Conservation (phyloP, 495 filamentous ascomycete species). For the Penicillium atrosanguineum region DNA sequence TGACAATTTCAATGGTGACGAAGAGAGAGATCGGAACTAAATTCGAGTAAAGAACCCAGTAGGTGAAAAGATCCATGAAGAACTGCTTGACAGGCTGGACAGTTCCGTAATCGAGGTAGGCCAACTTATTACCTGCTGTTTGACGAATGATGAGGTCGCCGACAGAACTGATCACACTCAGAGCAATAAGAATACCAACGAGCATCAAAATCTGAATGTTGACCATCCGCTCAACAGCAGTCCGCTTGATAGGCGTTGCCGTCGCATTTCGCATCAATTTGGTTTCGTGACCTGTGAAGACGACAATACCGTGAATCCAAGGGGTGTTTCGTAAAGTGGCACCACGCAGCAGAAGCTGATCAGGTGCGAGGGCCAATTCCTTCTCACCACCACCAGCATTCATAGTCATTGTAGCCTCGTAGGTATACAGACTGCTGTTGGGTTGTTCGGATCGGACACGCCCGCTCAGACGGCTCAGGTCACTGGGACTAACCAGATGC, state of each 20-base stretch:
- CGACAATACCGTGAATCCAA: slow-evolving; percentile 95
- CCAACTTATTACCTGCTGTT: slow-evolving; percentile 55
- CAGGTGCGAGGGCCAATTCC: slow-evolving; percentile 77
- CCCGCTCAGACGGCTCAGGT: slow-evolving; percentile 83
- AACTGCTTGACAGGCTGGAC: slow-evolving; percentile 72
- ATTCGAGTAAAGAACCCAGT: slow-evolving; percentile 98
- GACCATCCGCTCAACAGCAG: slow-evolving; percentile 87
- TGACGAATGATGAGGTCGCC: slow-evolving; percentile 82
- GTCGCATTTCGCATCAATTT: slow-evolving; percentile 99
- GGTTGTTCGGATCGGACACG: slow-evolving; percentile 92
- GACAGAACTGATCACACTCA: slow-evolving; percentile 85
- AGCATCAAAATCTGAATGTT: slow-evolving; percentile 92
- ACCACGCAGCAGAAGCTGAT: slow-evolving; percentile 85
- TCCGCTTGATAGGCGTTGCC: slow-evolving; percentile 95
- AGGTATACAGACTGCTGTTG: slow-evolving; percentile 98
- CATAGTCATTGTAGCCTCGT: slow-evolving; percentile 94
- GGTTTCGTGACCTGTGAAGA: slow-evolving; percentile 98
- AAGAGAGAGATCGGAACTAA: slow-evolving; percentile 96
- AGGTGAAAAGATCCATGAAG: slow-evolving; percentile 92
- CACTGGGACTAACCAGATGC: slow-evolving; percentile 78
- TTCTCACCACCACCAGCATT: slow-evolving; percentile 93
- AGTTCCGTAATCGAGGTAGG: slow-evolving; percentile 66
- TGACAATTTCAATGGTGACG: slow-evolving; percentile 96
- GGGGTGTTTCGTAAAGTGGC: slow-evolving; percentile 95
- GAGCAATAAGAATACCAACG: slow-evolving; percentile 73